Evolutionary conservation across 1,284 basidiomycete genomes (phyloP).

Genomic region (Ustilago esculenta): DNA sequence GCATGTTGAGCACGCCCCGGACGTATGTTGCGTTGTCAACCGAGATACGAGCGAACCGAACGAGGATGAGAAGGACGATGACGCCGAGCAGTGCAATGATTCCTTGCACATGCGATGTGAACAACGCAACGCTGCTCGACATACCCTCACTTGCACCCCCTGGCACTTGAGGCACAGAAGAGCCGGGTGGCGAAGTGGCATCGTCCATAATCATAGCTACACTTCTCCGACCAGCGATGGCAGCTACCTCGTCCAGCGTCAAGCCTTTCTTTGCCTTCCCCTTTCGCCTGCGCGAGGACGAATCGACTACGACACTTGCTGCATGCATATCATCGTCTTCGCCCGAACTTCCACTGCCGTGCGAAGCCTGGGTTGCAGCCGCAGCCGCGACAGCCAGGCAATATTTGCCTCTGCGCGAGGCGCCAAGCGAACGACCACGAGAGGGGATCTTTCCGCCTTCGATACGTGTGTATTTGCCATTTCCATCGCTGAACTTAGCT

Average conservation of each 20-base stretch:
- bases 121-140: constrained; percentile 18
- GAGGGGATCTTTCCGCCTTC: constrained; percentile 34
- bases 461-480: constrained; percentile 43
- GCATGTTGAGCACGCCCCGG: constrained; percentile 42
- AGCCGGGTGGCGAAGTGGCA: neutral
- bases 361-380: constrained; percentile 3
- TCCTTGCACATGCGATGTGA: constrained; percentile 37
- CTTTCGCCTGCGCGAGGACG: neutral
- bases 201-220: constrained; percentile 48
- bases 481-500: constrained; percentile 32
- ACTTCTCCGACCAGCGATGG: constrained; percentile 29
- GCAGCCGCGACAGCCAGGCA: constrained; percentile 30
- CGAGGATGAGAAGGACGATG: constrained; percentile 45
- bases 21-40: constrained; percentile 41
- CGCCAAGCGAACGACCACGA: constrained; percentile 28
- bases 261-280: neutral
- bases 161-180: neutral
- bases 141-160: neutral
- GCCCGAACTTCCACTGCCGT: neutral
- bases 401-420: constrained; percentile 31
- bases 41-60: constrained; percentile 26
- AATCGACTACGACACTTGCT: constrained; percentile 16
- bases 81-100: constrained; percentile 41
- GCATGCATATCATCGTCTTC: constrained; percentile 18
- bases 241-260: constrained; percentile 23